Base-by-base conservation (phyloP, 805 yeast genomes). In the Zygotorulaspora sp. region DNA sequence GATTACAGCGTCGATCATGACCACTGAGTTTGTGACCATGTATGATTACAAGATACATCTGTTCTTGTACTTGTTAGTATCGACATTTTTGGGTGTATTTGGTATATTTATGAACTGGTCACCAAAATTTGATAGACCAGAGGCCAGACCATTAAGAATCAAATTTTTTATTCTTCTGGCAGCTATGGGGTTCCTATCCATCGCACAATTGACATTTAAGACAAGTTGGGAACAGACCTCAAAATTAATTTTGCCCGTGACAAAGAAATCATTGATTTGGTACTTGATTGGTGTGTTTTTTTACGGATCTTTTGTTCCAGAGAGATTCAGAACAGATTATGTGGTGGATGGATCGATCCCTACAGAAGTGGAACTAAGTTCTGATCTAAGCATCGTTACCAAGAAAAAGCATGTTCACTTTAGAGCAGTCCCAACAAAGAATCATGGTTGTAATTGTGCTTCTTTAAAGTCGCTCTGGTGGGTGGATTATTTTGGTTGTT, bases 91-190 rank as follows among this genome's bases (percentile, higher is more conserved):
- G 39, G 96, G 97, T 3, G 36, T 69, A 2, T 59, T 77, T 13
- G 97, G 97, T 1, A 74, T 86, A 19, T 57, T 71, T 12, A 77
- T 90, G 66, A 86, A 92, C 40, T 90, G 97, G 96, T 78, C 88
- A n/a, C 90, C 95, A 3, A 72, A 68, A 48, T 90, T 92, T 61
- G 97, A 92, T 61, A 73, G 76, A 39, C 95, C 96, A 3, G 94
- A 86, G 54, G 77, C 86, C 44, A 71, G 95, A 45, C 78, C 82
- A 4, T 63, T 86, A 40, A 70, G 97, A 48, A 85, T 92, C 40
- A 69, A 75, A 9, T 90, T 90, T 49, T 90, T 86, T 59, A 69
- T 86, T 16, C 73, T 88, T 3, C 70, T 90, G 41, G 87, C 96
- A 0, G 71, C 74, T 2, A 67, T 86, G 37, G 97, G 97, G 2